Evolutionary conservation across 75 land plant species (phyloP), one percentile per base, ranked within the genome.

Genomic region (Larix kaempferi): DNA sequence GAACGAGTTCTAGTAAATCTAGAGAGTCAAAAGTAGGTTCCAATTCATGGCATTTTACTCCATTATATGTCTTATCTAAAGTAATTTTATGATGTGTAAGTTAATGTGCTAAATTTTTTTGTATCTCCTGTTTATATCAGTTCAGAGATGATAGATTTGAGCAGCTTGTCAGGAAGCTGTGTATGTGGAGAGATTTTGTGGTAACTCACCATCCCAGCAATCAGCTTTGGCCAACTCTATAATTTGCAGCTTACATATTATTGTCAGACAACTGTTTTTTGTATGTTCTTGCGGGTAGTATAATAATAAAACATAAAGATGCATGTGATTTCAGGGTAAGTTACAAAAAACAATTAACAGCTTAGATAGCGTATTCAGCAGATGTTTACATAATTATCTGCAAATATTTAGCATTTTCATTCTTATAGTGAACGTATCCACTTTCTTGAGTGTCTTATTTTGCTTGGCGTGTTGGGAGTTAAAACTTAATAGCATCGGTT

Each of bases 161-260:
- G 83, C 82, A 84, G 77, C 74, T 82, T 76, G 84, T 94, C 19
- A 85, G 84, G 77, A 77, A 80, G 27, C 74, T 97, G 56, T 94
- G 93, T 65, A 65, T 83, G 64, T 97, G 99, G 99, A 84, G 99
- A 82, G 99, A 97, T 82, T 75, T 84, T 78, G 81, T 97, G 95
- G 99, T 97, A 80, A 81, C 93, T 84, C 71, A 25, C 19, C 78
- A n/a, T 57, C 33, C 55, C n/a, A 35, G 13, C 8, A 23, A n/a
- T 35, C 6, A 27, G 17, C 19, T 57, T 76, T 56, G 6, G n/a
- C 19, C 23, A 22, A 19, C 22, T 69, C 14, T 29, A 39, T n/a
- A 37, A 37, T 10, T 69, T 69, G 49, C 52, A 69, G 5, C 39
- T 69, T 19, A 22, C 49, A 39, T 44, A 37, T 49, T 49, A 49